Evolutionary conservation across 164 flowering plant genomes (phyloP), one percentile per base, ranked within the genome.

Genomic region (Amborella trichopoda): DNA sequence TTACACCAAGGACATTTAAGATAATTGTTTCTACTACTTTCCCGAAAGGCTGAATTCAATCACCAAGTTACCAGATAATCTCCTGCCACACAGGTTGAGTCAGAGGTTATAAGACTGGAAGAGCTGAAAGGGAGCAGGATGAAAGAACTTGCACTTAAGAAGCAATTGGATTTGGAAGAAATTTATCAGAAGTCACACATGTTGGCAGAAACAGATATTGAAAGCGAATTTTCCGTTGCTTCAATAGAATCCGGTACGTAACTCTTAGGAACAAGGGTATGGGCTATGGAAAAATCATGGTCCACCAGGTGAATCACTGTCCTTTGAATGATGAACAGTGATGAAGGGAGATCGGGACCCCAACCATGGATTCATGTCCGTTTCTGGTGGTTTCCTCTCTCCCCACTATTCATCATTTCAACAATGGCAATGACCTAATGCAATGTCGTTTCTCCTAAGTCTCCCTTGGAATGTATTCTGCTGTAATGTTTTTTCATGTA

Each of bases 121-220:
- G 75, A 72, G 40, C 49, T 83, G 57, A 83, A 87, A 67, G 49
- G 83, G 40, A 83, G 87, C 70, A 87, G 79, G 61, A 75, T 87
- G 85, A 87, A 86, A 68, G 96, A 87, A 46, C 81, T 86, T 60
- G 78, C 81, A 19, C 45, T 78, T 44, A 81, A 74, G 61, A 87
- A 81, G 69, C 74, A 69, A 50, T 64, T 72, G n/a, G 90, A 83
- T 52, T 71, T 83, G 37, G 88, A 78, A 53, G 90, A 83, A 28
- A 72, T 83, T n/a, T 83, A 82, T 48, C 60, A 77, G 50, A 71
- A 59, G 49, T 66, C 82, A 12, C 96, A 75, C 55, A 51, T 87
- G 81, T 63, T 78, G 19, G 63, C 60, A 45, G 85, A 80, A 44
- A 46, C 60, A 23, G 79, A 72, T 39, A 48, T 43, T 58, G 62